Percentiles rank a stretch among this genome's conserved stretches.
These are phyloP conservation scores for Exophiala spinifera DNA, from an alignment of 2,329 filamentous ascomycete genomes.

Conservation along the genomic window DNA sequence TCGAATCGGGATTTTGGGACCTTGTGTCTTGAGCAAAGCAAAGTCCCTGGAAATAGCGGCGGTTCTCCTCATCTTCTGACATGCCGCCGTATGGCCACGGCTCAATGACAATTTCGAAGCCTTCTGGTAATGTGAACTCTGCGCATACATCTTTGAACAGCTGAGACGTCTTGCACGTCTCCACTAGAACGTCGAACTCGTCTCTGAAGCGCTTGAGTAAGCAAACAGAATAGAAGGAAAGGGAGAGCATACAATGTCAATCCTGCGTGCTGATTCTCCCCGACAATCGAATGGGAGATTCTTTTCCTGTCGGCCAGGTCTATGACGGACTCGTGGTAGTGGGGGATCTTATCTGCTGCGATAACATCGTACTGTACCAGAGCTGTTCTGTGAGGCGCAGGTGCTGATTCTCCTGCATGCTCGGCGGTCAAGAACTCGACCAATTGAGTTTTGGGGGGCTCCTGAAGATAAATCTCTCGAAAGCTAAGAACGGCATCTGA, in stretches of 20 bases:
- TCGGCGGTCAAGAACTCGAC: constrained; percentile 49
- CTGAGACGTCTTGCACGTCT: constrained; percentile 52
- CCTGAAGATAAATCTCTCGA: constrained; percentile 51
- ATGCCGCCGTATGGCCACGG: constrained; percentile 58
- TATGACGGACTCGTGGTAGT: constrained; percentile 55
- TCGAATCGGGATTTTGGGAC: constrained; percentile 53
- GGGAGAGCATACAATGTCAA: constrained; percentile 39
- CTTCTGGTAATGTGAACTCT: constrained; percentile 53
- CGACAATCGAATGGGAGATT: constrained; percentile 46
- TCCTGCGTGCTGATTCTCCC: constrained; percentile 45
- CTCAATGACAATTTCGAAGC: constrained; percentile 50
- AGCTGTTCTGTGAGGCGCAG: constrained; percentile 50
- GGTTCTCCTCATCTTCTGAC: constrained; percentile 46
- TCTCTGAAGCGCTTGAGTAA: constrained; percentile 2
- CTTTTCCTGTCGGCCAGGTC: constrained; percentile 45
- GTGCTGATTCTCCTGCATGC: constrained; percentile 44
- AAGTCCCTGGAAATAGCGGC: constrained; percentile 53
- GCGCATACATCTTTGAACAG: constrained; percentile 52
- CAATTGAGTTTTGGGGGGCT: constrained; percentile 50
- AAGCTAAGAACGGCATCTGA: constrained; percentile 41
- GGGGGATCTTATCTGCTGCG: constrained; percentile 49
- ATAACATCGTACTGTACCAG: constrained; percentile 58
- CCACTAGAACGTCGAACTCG: constrained; percentile 48
- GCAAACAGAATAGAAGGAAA: not conserved
- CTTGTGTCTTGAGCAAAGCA: constrained; percentile 51